Conservation (phyloP, 148 eudicot species). For the Fagopyrum homotropicum region DNA sequence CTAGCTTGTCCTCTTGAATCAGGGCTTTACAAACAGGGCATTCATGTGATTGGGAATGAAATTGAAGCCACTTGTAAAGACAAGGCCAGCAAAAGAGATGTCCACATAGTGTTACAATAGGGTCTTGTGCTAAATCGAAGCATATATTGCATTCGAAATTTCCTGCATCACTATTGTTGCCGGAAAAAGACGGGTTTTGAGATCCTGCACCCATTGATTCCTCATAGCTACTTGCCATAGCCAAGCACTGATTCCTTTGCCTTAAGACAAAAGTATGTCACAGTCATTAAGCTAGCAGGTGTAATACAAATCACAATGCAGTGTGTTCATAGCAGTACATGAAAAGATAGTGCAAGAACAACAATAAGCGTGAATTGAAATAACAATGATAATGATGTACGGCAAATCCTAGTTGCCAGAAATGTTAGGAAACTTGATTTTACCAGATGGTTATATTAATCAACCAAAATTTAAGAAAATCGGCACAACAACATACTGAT, state of each 20-base stretch:
- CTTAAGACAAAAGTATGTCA: not conserved
- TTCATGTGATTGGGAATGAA: constrained; percentile 64
- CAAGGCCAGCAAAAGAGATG: constrained; percentile 82
- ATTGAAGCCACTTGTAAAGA: constrained; percentile 60
- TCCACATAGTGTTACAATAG: constrained; percentile 67
- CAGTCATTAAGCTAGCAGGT: not conserved
- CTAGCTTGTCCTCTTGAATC: constrained; percentile 53
- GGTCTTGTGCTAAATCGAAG: constrained; percentile 75
- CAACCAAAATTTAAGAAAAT: no score
- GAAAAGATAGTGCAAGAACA: not conserved
- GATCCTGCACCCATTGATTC: constrained; percentile 26
- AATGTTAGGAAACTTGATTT: no score
- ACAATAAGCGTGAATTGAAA: not conserved
- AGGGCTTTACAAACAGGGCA: constrained; percentile 87
- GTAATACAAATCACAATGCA: not conserved
- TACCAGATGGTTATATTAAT: no score
- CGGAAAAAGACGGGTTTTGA: constrained; percentile 27
- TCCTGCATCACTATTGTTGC: constrained; percentile 42
- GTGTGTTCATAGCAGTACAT: not conserved
- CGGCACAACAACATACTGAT: not conserved
- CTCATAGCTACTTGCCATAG: constrained; percentile 37
- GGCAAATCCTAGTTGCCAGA: not conserved
- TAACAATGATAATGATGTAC: not conserved
- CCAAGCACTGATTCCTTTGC: not conserved
- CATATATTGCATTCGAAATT: constrained; percentile 85